Evolutionary conservation across 257 asterid genomes (phyloP), one percentile per base, ranked within the genome.

Genomic region (Gentiana macrophylla): DNA sequence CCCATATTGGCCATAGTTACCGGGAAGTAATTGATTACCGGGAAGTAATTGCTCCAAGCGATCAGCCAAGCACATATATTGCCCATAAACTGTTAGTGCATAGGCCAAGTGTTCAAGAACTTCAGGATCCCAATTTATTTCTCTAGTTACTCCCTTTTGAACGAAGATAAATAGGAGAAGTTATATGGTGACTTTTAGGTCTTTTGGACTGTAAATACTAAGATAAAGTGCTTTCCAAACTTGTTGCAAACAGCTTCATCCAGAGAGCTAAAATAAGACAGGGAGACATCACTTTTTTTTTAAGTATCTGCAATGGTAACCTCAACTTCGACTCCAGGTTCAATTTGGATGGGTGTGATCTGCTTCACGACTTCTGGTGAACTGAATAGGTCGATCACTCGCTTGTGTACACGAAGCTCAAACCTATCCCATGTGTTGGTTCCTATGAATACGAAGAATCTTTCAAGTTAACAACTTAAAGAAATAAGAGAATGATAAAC

Each of bases 21-120:
- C 24, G 24, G 24, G 24, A 15, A 15, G 24, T 15, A 15, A 15
- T 15, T 15, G 24, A 15, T 15, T 15, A 9, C 95, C 82, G 0
- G 97, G 95, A 52, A 81, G 76, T 70, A 80, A 69, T 65, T 84
- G 94, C 73, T 86, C 97, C 59, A 84, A 71, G 11, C 78, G 82
- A 64, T 86, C 72, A 12, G 94, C 90, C 61, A 89, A 71, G 37
- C 75, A 68, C 66, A 74, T 80, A 24, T 70, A 86, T 12, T 78
- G 73, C 12, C 84, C 86, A 55, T 70, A 74, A 4, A 86, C 65
- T 13, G 94, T 59, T 63, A 86, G 80, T 12, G 85, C 93, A 24
- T 79, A 86, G 41, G 86, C 74, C 56, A 89, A 71, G 65, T 86
- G 93, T 63, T 80, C 78, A 74, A 80, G 73, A 50, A 89, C 69